phyloP scores from a whole-genome alignment of 768 basidiomycete species.

The Nidula microcarpa region DNA sequence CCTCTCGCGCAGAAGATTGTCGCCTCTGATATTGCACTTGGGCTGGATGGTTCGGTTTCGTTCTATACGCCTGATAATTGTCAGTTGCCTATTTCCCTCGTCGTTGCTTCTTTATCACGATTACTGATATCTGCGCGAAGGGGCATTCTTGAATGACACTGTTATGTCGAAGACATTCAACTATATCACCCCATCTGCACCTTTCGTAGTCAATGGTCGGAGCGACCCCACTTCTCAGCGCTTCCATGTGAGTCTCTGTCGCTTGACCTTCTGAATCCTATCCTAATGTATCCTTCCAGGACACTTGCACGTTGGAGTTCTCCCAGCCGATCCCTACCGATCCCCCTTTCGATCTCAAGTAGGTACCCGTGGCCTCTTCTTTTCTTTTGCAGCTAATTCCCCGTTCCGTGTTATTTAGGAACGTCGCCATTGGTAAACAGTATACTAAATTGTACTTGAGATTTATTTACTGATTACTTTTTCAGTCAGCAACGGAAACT shows the following conservation, averaged over 20 bases:
- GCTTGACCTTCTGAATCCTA: neutral
- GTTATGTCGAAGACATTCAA: slow-evolving; percentile 33
- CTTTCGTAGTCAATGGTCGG: slow-evolving; percentile 39
- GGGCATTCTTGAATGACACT: slow-evolving; percentile 46
- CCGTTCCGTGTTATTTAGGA: slow-evolving; percentile 29
- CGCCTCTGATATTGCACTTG: slow-evolving; percentile 43
- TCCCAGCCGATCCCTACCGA: slow-evolving; percentile 33
- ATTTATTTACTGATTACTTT: neutral
- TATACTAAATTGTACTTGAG: neutral
- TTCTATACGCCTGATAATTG: slow-evolving; percentile 55
- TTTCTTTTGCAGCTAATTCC: slow-evolving; percentile 22
- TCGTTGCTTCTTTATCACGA: neutral
- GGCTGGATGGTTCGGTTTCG: slow-evolving; percentile 25
- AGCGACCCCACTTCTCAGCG: slow-evolving; percentile 43
- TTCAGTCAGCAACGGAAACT: slow-evolving; percentile 41
- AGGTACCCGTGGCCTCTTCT: neutral
- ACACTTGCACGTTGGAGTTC: slow-evolving; percentile 38
- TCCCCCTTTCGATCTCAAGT: slow-evolving; percentile 46
- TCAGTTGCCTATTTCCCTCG: slow-evolving; percentile 16
- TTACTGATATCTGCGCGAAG: slow-evolving; percentile 16
- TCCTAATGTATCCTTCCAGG: slow-evolving; percentile 16
- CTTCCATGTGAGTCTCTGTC: slow-evolving; percentile 34
- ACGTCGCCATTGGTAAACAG: slow-evolving; percentile 39
- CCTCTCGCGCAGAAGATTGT: slow-evolving; percentile 59
- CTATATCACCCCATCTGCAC: slow-evolving; percentile 39